Percentiles rank a stretch among this genome's conserved stretches.
Conservation (phyloP, 2,329 filamentous ascomycete genomes). For the Colletotrichum tropicicola region DNA sequence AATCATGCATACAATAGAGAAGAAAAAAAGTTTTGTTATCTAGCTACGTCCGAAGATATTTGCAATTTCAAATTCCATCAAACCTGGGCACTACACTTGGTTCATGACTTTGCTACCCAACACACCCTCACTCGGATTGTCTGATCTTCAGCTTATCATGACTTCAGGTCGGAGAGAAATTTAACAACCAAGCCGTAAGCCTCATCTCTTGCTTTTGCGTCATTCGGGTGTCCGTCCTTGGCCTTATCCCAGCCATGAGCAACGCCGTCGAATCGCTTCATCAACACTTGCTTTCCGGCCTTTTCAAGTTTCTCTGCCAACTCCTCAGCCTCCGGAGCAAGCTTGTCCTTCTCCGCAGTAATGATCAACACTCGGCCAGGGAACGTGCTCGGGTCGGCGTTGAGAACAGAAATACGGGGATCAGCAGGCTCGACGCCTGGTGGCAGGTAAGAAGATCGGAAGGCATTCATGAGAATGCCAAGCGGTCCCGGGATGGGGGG, state of each 20-base stretch:
- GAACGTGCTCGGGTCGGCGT: not conserved
- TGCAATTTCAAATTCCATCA: no score
- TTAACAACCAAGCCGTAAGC: not conserved
- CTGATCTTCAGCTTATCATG: no score
- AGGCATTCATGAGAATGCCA: not conserved
- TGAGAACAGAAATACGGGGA: not conserved
- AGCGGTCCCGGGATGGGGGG: not conserved
- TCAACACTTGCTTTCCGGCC: not conserved
- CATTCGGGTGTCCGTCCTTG: not conserved
- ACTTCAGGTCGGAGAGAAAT: not conserved
- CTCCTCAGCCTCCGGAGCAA: not conserved
- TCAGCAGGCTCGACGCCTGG: not conserved
- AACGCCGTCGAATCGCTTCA: not conserved
- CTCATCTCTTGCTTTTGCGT: not conserved
- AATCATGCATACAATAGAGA: no score
- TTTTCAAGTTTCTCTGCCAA: not conserved
- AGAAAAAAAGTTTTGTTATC: no score
- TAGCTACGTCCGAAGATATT: no score
- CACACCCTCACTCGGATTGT: no score
- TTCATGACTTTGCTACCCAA: no score
- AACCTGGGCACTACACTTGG: no score
- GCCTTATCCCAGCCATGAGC: not conserved
- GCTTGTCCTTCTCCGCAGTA: not conserved
- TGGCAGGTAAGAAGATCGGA: not conserved
- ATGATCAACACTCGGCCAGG: not conserved